Base-by-base conservation (phyloP, 169 alveolate species). In the Plasmodium sp. region DNA sequence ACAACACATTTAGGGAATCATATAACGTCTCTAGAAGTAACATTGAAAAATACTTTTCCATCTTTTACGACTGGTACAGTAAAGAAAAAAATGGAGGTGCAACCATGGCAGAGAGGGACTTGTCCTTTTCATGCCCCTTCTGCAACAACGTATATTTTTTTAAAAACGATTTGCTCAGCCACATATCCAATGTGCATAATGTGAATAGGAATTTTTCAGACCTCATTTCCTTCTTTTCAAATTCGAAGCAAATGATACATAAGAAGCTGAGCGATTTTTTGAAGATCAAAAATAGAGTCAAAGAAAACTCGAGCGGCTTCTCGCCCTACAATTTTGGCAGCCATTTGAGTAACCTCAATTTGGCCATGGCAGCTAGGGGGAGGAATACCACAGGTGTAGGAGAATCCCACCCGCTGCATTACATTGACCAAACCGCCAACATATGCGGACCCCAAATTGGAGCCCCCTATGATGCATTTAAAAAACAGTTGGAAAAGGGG, bases 131-230 rank as follows among this genome's bases (percentile, higher is more conserved):
- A 10, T 90, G 94, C 12, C 94, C 91, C n/a, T 90, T 90, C 77
- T 90, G 94, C 73, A 80, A 51, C 33, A 54, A 90, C 51, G 34
- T 80, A 34, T 90, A 58, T 90, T 67, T 62, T 80, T 90, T 80
- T 51, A 90, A 90, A 80, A 79, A 81, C n/a, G 94, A 90, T 79
- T 90, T 90, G 77, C 82, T 90, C 71, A 90, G 74, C 74, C 94
- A 90, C 36, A 90, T 90, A 56, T 43, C 94, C 33, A 90, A 56
- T 90, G 36, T 90, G 48, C 94, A 90, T 43, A 80, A 90, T 62
- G 74, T 81, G 72, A 90, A 90, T 41, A 79, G 82, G 82, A 90
- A 45, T 6, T 58, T 80, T 80, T 90, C 94, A 4, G 81, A 79
- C 18, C 34, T 90, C 33, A 80, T 90, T 16, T 80, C 74, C 41